Percentiles rank a stretch among this genome's conserved stretches.
These are phyloP conservation scores for Nicotiana attenuata DNA, from an alignment of 257 asterid genomes.

Conservation along the genomic window DNA sequence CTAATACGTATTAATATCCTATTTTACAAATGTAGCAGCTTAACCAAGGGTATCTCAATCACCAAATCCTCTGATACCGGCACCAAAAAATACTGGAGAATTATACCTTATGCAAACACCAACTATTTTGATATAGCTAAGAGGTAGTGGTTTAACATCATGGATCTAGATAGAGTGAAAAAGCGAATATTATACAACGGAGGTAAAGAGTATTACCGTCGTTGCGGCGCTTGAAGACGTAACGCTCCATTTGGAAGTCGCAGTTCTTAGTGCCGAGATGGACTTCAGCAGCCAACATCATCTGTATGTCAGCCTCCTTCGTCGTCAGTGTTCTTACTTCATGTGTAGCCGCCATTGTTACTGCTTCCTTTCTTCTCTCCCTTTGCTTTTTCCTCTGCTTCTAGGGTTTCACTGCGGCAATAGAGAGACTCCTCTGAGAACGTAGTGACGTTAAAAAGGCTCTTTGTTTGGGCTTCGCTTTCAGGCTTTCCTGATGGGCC, in stretches of 20 bases:
- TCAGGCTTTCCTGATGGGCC: neutral
- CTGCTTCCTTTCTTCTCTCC: neutral
- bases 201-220: neutral
- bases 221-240: conserved; percentile 1
- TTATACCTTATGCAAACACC: neutral
- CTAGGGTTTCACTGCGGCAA: conserved; percentile 9
- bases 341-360: neutral
- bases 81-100: neutral
- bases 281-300: conserved; percentile 11
- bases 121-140: neutral
- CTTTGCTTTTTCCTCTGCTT: neutral
- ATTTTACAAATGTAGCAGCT: too few relatives aligned
- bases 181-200: neutral
- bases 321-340: neutral
- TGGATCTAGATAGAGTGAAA: neutral
- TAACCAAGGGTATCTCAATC: too few relatives aligned
- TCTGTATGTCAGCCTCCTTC: conserved; percentile 9
- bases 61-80: too few relatives aligned
- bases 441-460: neutral
- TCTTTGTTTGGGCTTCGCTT: neutral
- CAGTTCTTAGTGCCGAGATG: conserved; percentile 9
- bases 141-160: neutral
- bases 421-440: neutral
- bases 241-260: conserved; percentile 8
- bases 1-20: too few relatives aligned